phyloP scores from a whole-genome alignment of 176 grass and related monocot genomes.

The Poa annua region DNA sequence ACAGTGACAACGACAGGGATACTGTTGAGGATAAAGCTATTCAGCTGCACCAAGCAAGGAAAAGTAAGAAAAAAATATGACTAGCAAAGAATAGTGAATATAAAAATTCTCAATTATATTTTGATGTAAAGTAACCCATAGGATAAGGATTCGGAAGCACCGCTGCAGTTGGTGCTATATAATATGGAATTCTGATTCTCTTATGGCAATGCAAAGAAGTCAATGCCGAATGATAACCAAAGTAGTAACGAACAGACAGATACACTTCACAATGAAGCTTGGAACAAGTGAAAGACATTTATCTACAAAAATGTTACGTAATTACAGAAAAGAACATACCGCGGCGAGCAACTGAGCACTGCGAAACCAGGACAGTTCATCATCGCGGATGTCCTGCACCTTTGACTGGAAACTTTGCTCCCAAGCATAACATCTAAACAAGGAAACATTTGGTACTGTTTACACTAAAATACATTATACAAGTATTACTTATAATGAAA shows the following conservation, averaged over 20 bases:
- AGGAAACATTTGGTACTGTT: conserved; percentile 3
- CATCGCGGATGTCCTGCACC: conserved; percentile 86
- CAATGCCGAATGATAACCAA: not conserved
- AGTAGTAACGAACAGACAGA: not conserved
- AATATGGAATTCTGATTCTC: conserved; percentile 7
- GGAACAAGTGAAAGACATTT: conserved; percentile 9
- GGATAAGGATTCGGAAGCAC: conserved; percentile 14
- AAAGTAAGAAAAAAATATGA: conserved; percentile 38
- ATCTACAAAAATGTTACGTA: conserved; percentile 21
- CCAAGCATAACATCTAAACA: conserved; percentile 94
- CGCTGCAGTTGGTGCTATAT: not conserved
- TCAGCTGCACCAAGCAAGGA: conserved; percentile 71
- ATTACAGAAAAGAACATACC: conserved; percentile 51
- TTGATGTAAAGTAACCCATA: not conserved
- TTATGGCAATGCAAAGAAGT: not conserved
- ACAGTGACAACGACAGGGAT: conserved; percentile 91
- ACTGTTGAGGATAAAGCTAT: conserved; percentile 96
- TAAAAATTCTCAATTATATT: conserved; percentile 24
- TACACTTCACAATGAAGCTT: conserved; percentile 30
- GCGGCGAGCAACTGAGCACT: conserved; percentile 86
- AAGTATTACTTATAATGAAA: not conserved
- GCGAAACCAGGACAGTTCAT: conserved; percentile 97
- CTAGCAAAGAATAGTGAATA: not conserved
- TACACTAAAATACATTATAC: conserved; percentile 12
- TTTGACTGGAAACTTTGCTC: conserved; percentile 99